phyloP scores from a whole-genome alignment of 2,329 filamentous ascomycete genomes.

The Xylariaceae sp. region DNA sequence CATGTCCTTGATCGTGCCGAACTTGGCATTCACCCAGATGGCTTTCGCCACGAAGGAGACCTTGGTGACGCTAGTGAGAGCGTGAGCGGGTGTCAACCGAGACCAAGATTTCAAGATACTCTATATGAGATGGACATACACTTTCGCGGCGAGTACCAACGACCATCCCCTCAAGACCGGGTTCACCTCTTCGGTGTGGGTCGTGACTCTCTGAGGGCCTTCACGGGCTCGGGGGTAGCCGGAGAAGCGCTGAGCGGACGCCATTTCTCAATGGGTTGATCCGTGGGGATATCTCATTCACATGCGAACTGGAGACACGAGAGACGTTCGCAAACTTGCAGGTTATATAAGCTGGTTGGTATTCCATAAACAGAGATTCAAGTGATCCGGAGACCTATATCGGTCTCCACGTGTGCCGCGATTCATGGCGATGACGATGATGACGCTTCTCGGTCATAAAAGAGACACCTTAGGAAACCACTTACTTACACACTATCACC shows the following conservation, averaged over 20 bases:
- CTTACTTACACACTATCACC: too few species aligned
- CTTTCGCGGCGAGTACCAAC: conserved; percentile 47
- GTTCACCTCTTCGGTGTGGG: conserved; percentile 54
- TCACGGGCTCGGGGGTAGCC: conserved; percentile 30
- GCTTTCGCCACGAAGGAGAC: conserved; percentile 56
- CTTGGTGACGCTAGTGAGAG: conserved; percentile 48
- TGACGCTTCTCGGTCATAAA: background rate
- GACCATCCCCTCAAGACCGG: conserved; percentile 63
- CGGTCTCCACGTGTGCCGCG: background rate
- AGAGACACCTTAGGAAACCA: too few species aligned
- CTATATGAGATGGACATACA: conserved; percentile 40
- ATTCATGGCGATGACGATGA: background rate
- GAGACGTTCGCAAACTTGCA: background rate
- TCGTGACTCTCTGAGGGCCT: conserved; percentile 36
- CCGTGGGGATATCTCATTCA: background rate
- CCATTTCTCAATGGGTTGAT: conserved; percentile 3
- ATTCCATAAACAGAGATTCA: background rate
- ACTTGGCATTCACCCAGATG: conserved; percentile 65
- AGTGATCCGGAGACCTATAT: background rate
- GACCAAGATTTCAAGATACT: background rate
- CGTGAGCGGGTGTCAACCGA: background rate
- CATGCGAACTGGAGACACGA: too few species aligned
- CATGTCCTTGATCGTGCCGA: conserved; percentile 44
- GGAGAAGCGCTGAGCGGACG: conserved; percentile 24
- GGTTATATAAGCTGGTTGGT: background rate